Conservation (phyloP, 257 asterid species). For the Nicotiana benthamiana region DNA sequence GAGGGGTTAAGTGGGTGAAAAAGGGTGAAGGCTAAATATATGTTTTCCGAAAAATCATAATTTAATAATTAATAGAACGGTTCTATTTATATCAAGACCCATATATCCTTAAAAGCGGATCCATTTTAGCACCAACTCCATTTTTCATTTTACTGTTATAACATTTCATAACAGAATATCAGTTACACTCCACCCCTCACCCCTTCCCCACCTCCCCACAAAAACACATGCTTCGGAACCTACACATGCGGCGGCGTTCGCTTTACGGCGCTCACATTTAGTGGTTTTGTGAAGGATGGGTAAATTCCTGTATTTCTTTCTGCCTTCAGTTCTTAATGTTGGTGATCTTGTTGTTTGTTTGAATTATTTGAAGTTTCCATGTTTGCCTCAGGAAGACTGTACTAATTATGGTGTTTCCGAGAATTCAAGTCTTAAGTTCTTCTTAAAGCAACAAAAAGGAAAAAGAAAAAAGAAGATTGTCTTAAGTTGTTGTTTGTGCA, state of each 20-base stretch:
- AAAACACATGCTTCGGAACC: constrained; percentile 45
- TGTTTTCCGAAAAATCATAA: too few species aligned
- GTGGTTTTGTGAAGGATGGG: constrained; percentile 70
- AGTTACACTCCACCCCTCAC: not conserved
- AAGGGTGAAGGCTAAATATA: too few species aligned
- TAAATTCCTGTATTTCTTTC: constrained; percentile 18
- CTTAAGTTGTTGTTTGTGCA: not conserved
- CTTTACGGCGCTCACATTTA: constrained; percentile 62
- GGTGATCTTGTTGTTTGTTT: not conserved
- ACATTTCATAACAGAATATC: not conserved
- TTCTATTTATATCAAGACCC: too few species aligned
- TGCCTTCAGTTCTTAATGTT: not conserved
- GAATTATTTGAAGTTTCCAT: not conserved
- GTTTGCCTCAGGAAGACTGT: not conserved
- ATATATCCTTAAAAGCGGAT: too few species aligned
- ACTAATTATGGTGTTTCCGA: not conserved
- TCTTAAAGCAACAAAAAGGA: not conserved
- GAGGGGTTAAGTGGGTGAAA: too few species aligned
- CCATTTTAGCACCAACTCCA: not conserved
- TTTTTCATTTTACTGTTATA: not conserved
- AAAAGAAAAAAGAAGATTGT: not conserved
- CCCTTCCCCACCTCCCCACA: not conserved
- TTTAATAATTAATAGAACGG: too few species aligned
- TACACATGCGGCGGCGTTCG: constrained; percentile 79
- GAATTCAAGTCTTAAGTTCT: not conserved